Conservation (phyloP, 352 stramenopile species). For the Phytophthora tubulina region DNA sequence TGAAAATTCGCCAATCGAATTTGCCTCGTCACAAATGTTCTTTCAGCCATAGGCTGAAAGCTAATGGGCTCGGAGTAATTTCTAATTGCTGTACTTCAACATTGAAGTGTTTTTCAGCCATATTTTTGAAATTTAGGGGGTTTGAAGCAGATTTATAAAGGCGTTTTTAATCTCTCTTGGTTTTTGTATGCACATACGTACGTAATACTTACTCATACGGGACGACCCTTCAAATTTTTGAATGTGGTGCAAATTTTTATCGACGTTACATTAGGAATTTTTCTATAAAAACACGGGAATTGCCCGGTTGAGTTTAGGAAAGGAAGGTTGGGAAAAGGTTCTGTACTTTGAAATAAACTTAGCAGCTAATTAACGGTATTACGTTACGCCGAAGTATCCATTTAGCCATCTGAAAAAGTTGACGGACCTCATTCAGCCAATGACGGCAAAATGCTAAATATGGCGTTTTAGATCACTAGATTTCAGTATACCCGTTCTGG, state of each 20-base stretch:
- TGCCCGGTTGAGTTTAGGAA: neutral
- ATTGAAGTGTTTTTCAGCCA: no score
- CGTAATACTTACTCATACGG: no score
- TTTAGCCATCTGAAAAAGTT: neutral
- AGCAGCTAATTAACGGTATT: neutral
- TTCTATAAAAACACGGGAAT: neutral
- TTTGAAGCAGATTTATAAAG: no score
- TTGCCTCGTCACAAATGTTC: no score
- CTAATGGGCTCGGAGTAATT: no score
- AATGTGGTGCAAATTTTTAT: constrained; percentile 4
- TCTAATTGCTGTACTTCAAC: no score
- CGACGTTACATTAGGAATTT: neutral
- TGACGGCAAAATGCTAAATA: neutral
- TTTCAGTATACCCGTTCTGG: constrained; percentile 5
- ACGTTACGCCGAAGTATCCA: neutral
- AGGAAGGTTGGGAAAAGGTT: neutral
- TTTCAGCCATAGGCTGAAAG: no score
- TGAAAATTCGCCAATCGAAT: no score
- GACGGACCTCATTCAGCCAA: neutral
- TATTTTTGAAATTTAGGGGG: no score
- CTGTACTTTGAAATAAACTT: neutral
- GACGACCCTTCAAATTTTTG: constrained; percentile 12
- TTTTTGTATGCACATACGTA: no score
- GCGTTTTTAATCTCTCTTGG: no score
- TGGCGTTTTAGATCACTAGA: neutral